Evolutionary conservation across 1,284 basidiomycete genomes (phyloP).

Genomic region (Pterulicium gracile): DNA sequence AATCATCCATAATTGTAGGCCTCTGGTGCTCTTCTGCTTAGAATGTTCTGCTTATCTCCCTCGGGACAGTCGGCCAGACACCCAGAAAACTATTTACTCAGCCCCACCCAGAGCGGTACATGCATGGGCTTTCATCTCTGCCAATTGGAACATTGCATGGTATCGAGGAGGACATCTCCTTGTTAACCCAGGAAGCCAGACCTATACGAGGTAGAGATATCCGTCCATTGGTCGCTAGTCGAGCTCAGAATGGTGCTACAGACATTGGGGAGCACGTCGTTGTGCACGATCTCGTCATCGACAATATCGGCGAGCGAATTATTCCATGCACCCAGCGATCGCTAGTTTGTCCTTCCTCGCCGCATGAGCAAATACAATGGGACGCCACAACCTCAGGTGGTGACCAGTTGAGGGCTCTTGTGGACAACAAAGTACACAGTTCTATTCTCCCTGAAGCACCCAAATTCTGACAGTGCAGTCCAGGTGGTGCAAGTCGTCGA

Average conservation of each 20-base stretch:
- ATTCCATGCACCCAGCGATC: slow-evolving; percentile 52
- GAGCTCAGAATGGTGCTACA: slow-evolving; percentile 17
- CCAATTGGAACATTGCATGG: slow-evolving; percentile 66
- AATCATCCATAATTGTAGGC: slow-evolving; percentile 88
- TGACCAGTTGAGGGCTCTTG: slow-evolving; percentile 47
- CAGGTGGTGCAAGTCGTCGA: slow-evolving; percentile 72
- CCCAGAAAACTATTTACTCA: slow-evolving; percentile 81
- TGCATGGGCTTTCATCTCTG: slow-evolving; percentile 59
- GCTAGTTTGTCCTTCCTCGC: slow-evolving; percentile 46
- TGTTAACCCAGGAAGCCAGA: slow-evolving; percentile 46
- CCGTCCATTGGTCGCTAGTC: slow-evolving; percentile 14
- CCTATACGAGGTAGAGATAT: slow-evolving; percentile 44
- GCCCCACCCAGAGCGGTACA: slow-evolving; percentile 70
- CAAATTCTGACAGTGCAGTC: slow-evolving; percentile 5
- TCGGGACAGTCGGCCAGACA: slow-evolving; percentile 70
- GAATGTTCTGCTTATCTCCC: slow-evolving; percentile 11
- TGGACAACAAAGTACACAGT: slow-evolving; percentile 46
- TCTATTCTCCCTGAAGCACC: slow-evolving; percentile 5
- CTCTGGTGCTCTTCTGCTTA: neutral
- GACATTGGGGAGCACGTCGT: slow-evolving; percentile 36
- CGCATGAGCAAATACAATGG: slow-evolving; percentile 67
- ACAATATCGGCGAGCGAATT: slow-evolving; percentile 49
- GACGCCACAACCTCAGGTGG: slow-evolving; percentile 27
- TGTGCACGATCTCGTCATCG: slow-evolving; percentile 44
- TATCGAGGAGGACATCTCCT: slow-evolving; percentile 66